Evolutionary conservation across 2,329 filamentous ascomycete genomes (phyloP).

Genomic region (Iodosphaeria phyllophila): DNA sequence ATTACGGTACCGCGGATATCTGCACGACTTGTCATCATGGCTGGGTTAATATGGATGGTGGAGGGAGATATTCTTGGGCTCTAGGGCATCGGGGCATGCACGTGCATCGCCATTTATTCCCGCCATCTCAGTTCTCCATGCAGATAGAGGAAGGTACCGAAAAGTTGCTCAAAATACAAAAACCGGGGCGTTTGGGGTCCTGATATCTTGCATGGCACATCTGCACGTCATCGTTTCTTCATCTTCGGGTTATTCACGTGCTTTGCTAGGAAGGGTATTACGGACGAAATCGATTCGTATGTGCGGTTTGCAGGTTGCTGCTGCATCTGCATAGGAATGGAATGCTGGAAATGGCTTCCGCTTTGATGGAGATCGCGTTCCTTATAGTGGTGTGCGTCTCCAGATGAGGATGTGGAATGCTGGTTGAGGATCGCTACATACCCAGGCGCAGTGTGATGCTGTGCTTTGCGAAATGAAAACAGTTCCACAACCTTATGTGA

Average conservation of each 20-base stretch:
- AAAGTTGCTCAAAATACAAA: constrained; percentile 36
- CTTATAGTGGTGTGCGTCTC: no score
- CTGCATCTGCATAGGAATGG: constrained; percentile 38
- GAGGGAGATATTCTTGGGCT: no score
- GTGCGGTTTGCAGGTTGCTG: constrained; percentile 14
- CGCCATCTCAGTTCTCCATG: constrained; percentile 37
- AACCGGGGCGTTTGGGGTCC: constrained; percentile 58
- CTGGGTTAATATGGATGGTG: constrained; percentile 17
- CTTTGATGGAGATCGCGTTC: no score
- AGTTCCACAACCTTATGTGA: constrained; percentile 27
- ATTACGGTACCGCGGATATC: constrained; percentile 38
- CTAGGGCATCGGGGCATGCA: no score
- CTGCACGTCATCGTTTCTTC: constrained; percentile 20
- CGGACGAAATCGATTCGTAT: no score
- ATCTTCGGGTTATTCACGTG: constrained; percentile 22
- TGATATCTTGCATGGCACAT: constrained; percentile 56
- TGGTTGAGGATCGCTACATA: constrained; percentile 46
- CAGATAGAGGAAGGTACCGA: constrained; percentile 56
- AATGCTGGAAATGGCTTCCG: constrained; percentile 39
- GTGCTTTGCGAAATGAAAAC: constrained; percentile 42
- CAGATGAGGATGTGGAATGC: constrained; percentile 45
- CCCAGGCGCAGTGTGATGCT: constrained; percentile 31
- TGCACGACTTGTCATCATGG: constrained; percentile 28
- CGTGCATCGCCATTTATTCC: no score
- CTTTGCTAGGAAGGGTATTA: constrained; percentile 16